Conservation (phyloP, 371 early-diverging fungal species). For the Mortierella sp. region DNA sequence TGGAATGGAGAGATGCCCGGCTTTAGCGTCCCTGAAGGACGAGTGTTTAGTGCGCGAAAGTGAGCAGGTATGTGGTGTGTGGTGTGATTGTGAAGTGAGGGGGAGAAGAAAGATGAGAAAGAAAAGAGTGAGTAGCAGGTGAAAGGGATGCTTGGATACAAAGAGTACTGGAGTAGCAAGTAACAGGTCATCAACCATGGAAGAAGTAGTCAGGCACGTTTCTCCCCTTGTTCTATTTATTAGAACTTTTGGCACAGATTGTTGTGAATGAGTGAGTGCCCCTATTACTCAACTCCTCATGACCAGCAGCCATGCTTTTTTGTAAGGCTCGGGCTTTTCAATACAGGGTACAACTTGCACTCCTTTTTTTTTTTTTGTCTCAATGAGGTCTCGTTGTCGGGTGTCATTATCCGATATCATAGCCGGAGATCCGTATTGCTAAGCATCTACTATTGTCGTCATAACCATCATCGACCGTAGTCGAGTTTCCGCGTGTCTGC, state of each 20-base stretch:
- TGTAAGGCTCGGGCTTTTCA: neutral
- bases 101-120: neutral
- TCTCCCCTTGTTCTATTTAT: constrained; percentile 5
- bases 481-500: no score
- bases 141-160: neutral
- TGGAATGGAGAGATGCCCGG: neutral
- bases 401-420: neutral
- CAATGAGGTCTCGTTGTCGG: no score
- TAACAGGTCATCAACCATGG: neutral
- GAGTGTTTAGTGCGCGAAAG: neutral
- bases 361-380: neutral
- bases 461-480: no score
- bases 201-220: neutral
- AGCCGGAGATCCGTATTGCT: neutral
- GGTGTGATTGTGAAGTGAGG: neutral
- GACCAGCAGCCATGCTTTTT: constrained; percentile 15
- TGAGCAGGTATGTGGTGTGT: neutral
- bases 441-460: no score
- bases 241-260: neutral
- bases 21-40: neutral
- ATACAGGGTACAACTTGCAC: neutral
- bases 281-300: constrained; percentile 22
- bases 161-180: neutral
- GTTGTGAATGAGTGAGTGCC: neutral
- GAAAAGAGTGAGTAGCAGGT: neutral